These are phyloP conservation scores for Ustulina deusta DNA, from an alignment of 2,329 filamentous ascomycete genomes.

Conservation along the genomic window DNA sequence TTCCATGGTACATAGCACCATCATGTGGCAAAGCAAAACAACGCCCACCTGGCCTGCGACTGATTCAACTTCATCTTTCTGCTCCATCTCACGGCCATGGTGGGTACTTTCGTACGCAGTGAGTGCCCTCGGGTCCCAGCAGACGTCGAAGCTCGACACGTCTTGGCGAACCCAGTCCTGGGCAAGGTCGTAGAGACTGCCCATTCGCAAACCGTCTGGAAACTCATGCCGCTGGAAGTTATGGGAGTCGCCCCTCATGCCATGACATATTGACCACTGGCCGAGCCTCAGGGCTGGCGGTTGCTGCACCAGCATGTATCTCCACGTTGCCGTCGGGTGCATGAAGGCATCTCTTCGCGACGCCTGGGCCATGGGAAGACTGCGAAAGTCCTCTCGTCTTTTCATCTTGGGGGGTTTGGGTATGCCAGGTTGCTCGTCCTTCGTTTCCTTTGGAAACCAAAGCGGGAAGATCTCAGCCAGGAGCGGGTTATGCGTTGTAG, in stretches of 20 bases:
- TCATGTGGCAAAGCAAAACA: not conserved
- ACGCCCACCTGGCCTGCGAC: not conserved
- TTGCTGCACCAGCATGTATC: conserved; percentile 27
- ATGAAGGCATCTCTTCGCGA: conserved; percentile 13
- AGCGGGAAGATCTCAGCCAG: conserved; percentile 10
- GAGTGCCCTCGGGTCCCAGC: not conserved
- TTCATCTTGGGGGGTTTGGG: not conserved
- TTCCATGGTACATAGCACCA: not conserved
- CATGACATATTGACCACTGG: not conserved
- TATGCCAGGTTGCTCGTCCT: not conserved
- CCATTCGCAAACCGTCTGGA: conserved; percentile 18
- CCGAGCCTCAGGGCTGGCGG: conserved; percentile 12
- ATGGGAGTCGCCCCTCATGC: not conserved
- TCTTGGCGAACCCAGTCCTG: not conserved
- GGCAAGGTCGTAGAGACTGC: not conserved
- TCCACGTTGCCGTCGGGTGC: conserved; percentile 20
- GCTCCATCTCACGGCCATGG: not conserved
- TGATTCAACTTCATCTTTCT: not conserved
- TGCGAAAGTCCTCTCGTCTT: not conserved
- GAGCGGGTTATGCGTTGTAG: conserved; percentile 13
- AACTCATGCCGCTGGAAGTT: not conserved
- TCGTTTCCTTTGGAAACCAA: conserved; percentile 3
- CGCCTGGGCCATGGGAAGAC: conserved; percentile 14
- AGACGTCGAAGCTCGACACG: not conserved
- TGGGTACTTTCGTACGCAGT: no score